These are phyloP conservation scores for Diaporthe vexans DNA, from an alignment of 2,329 filamentous ascomycete species.

Conservation along the genomic window DNA sequence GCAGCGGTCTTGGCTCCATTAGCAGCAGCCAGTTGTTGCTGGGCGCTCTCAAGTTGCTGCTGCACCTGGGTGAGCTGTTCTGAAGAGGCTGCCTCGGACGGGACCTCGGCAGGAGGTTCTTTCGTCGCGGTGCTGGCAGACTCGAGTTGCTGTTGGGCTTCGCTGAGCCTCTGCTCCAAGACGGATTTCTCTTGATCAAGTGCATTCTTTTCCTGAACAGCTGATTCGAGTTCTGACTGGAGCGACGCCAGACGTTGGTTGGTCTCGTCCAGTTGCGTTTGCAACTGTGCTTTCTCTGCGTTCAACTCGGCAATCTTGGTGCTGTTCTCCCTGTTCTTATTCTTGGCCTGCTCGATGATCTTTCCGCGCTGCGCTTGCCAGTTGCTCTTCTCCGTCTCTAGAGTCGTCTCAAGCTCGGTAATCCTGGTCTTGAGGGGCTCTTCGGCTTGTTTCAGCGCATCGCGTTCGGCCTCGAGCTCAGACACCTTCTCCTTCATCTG, in stretches of 20 bases:
- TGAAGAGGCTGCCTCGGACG: slow-evolving; percentile 54
- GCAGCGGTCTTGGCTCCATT: slow-evolving; percentile 77
- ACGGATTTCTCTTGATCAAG: slow-evolving; percentile 33
- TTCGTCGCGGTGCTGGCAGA: slow-evolving; percentile 22
- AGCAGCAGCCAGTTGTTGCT: slow-evolving; percentile 74
- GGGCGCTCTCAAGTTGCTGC: slow-evolving; percentile 55
- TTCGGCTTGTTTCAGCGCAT: slow-evolving; percentile 65
- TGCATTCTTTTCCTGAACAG: slow-evolving; percentile 53
- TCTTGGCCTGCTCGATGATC: slow-evolving; percentile 74
- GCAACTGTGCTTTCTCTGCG: slow-evolving; percentile 66
- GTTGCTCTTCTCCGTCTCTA: slow-evolving; percentile 68
- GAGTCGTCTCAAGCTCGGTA: slow-evolving; percentile 62
- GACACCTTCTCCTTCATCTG: slow-evolving; percentile 85
- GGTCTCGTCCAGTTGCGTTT: slow-evolving; percentile 63
- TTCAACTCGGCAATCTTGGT: slow-evolving; percentile 68
- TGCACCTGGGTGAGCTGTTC: slow-evolving; percentile 65
- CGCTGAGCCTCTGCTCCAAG: slow-evolving; percentile 54
- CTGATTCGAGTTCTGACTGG: slow-evolving; percentile 68
- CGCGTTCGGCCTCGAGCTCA: slow-evolving; percentile 74
- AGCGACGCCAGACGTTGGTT: slow-evolving; percentile 55
- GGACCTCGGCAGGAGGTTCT: slow-evolving; percentile 49
- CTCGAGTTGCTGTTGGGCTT: slow-evolving; percentile 57
- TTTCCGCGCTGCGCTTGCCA: slow-evolving; percentile 68
- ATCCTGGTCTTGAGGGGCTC: slow-evolving; percentile 68
- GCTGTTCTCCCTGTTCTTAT: slow-evolving; percentile 66